Evolutionary conservation across 2,329 filamentous ascomycete genomes (phyloP).

Genomic region (Leptosphaerulina australis): DNA sequence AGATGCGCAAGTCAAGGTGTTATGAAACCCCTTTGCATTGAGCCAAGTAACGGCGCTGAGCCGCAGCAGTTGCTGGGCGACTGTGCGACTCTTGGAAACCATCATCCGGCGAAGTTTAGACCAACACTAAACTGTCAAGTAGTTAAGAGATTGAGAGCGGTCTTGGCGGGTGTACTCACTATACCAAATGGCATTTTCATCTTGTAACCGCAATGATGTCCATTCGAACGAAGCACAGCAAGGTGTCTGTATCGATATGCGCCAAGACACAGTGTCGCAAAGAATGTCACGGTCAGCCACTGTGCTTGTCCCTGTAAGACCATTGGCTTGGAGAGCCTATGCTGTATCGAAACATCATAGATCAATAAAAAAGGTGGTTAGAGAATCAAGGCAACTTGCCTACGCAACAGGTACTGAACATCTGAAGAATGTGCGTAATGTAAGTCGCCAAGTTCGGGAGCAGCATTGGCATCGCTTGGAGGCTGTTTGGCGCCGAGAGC

Average conservation of each 20-base stretch:
- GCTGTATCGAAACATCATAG: conserved; percentile 1
- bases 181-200: conserved; percentile 17
- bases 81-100: conserved; percentile 27
- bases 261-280: neutral
- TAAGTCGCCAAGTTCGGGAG: conserved; percentile 20
- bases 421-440: conserved; percentile 19
- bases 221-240: conserved; percentile 8
- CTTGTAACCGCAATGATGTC: conserved; percentile 14
- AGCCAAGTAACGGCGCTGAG: conserved; percentile 28
- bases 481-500: conserved; percentile 3
- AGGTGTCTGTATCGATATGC: neutral
- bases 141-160: conserved; percentile 4
- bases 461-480: conserved; percentile 22
- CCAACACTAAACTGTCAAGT: conserved; percentile 10
- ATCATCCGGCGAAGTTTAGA: conserved; percentile 6
- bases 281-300: neutral
- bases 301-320: conserved; percentile 1
- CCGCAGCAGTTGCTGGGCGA: conserved; percentile 26
- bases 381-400: conserved; percentile 5
- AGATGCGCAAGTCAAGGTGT: conserved; percentile 21
- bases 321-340: neutral
- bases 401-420: neutral
- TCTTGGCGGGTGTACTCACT: conserved; percentile 8
- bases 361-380: neutral
- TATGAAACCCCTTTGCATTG: conserved; percentile 25